Conservation (phyloP, 345 rosid species). For the Eucalyptus erythrocorys region DNA sequence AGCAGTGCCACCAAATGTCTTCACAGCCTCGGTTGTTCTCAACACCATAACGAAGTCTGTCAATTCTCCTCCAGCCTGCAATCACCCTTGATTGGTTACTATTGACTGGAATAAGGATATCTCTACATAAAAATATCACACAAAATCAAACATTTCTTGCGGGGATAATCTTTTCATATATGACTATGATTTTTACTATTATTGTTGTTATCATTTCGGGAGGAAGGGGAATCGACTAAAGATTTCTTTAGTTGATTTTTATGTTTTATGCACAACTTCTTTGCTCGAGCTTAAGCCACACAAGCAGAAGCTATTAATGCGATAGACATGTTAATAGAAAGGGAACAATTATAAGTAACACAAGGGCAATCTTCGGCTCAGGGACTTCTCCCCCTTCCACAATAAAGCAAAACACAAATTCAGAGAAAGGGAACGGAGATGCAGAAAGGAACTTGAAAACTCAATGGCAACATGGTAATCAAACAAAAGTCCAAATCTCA, state of each 20-base stretch:
- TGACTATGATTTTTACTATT: neutral
- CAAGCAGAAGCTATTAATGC: neutral
- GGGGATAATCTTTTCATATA: neutral
- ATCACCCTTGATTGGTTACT: neutral
- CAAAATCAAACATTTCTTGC: neutral
- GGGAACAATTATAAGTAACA: neutral
- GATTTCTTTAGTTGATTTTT: too few relatives aligned
- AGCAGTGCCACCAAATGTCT: constrained; percentile 72
- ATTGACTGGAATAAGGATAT: neutral
- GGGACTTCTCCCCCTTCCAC: neutral
- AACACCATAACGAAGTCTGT: constrained; percentile 81
- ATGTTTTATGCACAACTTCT: neutral
- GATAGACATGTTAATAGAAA: neutral
- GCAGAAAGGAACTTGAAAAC: neutral
- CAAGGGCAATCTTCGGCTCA: neutral
- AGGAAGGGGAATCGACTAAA: neutral
- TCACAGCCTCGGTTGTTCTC: constrained; percentile 74
- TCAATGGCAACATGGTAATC: neutral
- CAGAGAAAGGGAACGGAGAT: neutral
- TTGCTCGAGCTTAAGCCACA: neutral
- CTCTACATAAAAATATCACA: neutral
- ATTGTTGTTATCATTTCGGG: neutral
- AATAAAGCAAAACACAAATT: neutral
- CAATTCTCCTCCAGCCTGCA: constrained; percentile 95
- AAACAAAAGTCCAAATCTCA: neutral